A percentile compares a stretch with the other conserved stretches of the same genome.
Evolutionary conservation across 768 basidiomycete species (phyloP).

Genomic region (Lactarius quietus): DNA sequence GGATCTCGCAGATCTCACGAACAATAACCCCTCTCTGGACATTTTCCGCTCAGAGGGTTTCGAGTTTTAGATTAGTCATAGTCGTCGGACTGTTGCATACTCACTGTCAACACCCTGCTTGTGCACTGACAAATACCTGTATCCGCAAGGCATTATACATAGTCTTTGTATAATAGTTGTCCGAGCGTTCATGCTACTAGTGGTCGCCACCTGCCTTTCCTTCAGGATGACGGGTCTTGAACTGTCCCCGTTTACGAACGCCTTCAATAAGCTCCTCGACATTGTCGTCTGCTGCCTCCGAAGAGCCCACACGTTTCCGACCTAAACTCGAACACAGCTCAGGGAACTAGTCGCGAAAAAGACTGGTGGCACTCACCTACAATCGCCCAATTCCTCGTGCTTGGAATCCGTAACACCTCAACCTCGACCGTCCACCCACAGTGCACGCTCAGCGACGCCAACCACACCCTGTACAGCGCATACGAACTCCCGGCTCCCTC

Average conservation of each 20-base stretch:
- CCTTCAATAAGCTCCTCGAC: slow-evolving; percentile 50
- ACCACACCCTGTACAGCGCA: slow-evolving; percentile 81
- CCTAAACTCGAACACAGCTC: slow-evolving; percentile 26
- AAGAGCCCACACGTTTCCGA: slow-evolving; percentile 34
- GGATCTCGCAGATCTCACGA: slow-evolving; percentile 78
- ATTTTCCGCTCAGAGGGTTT: slow-evolving; percentile 81
- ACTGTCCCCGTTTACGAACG: slow-evolving; percentile 61
- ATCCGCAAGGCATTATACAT: neutral
- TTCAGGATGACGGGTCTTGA: slow-evolving; percentile 69
- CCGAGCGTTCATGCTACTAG: slow-evolving; percentile 11
- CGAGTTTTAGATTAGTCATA: slow-evolving; percentile 58
- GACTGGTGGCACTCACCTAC: slow-evolving; percentile 49
- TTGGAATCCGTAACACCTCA: slow-evolving; percentile 85
- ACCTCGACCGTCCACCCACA: slow-evolving; percentile 88
- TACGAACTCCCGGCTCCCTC: slow-evolving; percentile 66
- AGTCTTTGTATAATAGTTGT: neutral
- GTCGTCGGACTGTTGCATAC: neutral
- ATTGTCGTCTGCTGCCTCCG: slow-evolving; percentile 39
- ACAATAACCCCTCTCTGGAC: slow-evolving; percentile 59
- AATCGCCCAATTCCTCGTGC: slow-evolving; percentile 91
- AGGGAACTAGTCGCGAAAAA: slow-evolving; percentile 1
- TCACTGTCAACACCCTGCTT: neutral
- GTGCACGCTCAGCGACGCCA: slow-evolving; percentile 64
- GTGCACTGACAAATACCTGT: slow-evolving; percentile 9
- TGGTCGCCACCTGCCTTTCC: slow-evolving; percentile 52